Evolutionary conservation across 176 grass and related monocot genomes (phyloP).

Genomic region (Puya raimondii): DNA sequence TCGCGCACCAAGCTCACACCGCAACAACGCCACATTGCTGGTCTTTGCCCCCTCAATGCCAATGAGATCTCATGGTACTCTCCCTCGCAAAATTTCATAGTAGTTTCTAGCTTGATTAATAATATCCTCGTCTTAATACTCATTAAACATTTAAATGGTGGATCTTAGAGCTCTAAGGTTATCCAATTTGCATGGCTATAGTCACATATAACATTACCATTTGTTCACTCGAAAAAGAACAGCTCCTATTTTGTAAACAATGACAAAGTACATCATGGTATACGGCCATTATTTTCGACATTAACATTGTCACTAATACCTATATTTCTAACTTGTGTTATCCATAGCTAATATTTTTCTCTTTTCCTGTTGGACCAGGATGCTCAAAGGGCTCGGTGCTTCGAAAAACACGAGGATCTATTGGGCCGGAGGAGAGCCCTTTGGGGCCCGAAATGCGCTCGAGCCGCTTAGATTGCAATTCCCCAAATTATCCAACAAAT

Average conservation of each 20-base stretch:
- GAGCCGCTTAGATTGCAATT: constrained; percentile 7
- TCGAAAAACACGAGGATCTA: constrained; percentile 27
- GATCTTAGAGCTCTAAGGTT: too few species aligned
- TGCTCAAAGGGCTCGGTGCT: constrained; percentile 26
- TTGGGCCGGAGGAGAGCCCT: constrained; percentile 38
- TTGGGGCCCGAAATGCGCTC: constrained; percentile 22
- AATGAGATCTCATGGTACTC: constrained; percentile 25
- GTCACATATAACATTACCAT: too few species aligned
- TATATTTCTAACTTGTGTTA: neutral
- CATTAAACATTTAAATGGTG: neutral
- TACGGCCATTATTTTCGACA: neutral
- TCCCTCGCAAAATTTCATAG: too few species aligned
- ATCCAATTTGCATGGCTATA: too few species aligned
- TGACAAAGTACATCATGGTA: too few species aligned
- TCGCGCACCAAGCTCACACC: constrained; percentile 25
- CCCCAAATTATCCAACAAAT: constrained; percentile 35
- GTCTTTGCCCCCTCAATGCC: constrained; percentile 38
- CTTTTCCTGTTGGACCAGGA: constrained; percentile 3
- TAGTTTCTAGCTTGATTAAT: too few species aligned
- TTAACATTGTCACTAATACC: neutral
- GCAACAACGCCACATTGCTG: constrained; percentile 16
- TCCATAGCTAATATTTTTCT: too few species aligned
- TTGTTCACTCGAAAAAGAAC: too few species aligned
- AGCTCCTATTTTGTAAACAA: too few species aligned
- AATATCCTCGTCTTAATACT: too few species aligned